Conservation (phyloP, 2,329 filamentous ascomycete species). For the Bipolaris victoriae region DNA sequence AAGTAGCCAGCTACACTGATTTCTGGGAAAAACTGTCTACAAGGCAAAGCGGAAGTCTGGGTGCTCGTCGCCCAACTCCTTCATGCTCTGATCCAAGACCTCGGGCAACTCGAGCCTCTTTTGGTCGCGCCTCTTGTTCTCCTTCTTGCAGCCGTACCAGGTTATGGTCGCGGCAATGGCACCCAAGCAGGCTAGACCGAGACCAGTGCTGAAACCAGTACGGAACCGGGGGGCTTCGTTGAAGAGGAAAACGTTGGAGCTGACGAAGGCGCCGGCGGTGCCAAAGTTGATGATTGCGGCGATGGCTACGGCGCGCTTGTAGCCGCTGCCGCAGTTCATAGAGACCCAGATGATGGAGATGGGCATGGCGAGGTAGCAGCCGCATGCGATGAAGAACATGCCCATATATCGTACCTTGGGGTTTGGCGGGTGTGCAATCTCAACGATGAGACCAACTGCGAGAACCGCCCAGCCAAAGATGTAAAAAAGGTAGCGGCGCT, state of each 20-base stretch:
- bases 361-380: constrained; percentile 63
- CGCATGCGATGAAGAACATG: constrained; percentile 61
- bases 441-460: constrained; percentile 57
- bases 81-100: constrained; percentile 1
- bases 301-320: constrained; percentile 32
- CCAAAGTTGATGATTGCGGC: constrained; percentile 50
- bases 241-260: constrained; percentile 47
- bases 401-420: constrained; percentile 58
- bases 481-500: constrained; percentile 41
- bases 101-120: constrained; percentile 51
- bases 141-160: constrained; percentile 57
- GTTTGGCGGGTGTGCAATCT: constrained; percentile 50
- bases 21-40: constrained; percentile 1
- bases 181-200: constrained; percentile 37
- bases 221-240: constrained; percentile 33
- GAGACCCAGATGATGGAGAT: constrained; percentile 64
- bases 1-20: not conserved
- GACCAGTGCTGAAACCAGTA: constrained; percentile 39
- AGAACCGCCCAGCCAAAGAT: constrained; percentile 47
- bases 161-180: constrained; percentile 41
- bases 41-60: constrained; percentile 58
- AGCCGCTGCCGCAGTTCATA: constrained; percentile 54
- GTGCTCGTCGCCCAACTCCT: constrained; percentile 52
- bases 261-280: constrained; percentile 62
- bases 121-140: constrained; percentile 54